These are phyloP conservation scores for Physcomitrium patens DNA, from an alignment of 225 moss, liverwort and hornwort genomes.

Conservation along the genomic window DNA sequence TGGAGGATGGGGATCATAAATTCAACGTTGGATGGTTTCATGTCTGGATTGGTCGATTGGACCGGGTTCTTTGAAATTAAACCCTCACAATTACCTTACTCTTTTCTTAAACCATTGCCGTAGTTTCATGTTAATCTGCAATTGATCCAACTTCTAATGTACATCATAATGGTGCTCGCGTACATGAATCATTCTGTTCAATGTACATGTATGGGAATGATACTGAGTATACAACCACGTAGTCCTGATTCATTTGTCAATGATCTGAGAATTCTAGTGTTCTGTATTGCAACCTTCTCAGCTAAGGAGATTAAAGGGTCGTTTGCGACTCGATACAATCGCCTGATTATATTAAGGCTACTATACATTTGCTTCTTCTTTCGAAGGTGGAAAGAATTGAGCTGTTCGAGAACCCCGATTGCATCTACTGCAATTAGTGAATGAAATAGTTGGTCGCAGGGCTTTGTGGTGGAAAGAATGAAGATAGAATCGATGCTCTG, in stretches of 20 bases:
- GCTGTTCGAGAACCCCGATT: slow-evolving; percentile 70
- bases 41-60: slow-evolving; percentile 89
- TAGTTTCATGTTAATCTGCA: slow-evolving; percentile 19
- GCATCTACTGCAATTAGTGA: slow-evolving; percentile 52
- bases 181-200: slow-evolving; percentile 2
- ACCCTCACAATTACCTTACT: slow-evolving; percentile 3
- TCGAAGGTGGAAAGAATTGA: slow-evolving; percentile 79
- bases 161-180: slow-evolving; percentile 3
- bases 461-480: slow-evolving; percentile 90
- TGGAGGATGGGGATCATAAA: slow-evolving; percentile 98
- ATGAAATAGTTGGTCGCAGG: slow-evolving; percentile 79
- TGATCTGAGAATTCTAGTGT: slow-evolving; percentile 2
- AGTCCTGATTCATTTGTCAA: slow-evolving; percentile 22
- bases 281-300: slow-evolving; percentile 60
- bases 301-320: slow-evolving; percentile 90
- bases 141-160: not conserved
- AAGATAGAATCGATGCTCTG: slow-evolving; percentile 87
- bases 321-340: slow-evolving; percentile 81
- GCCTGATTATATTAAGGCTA: slow-evolving; percentile 87
- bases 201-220: not conserved
- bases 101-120: not conserved
- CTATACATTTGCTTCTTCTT: slow-evolving; percentile 87
- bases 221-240: not conserved
- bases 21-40: slow-evolving; percentile 97
- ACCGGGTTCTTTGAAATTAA: slow-evolving; percentile 62